These are phyloP conservation scores for Pittosporum tobira DNA, from an alignment of 129 eudicot species.

Conservation along the genomic window DNA sequence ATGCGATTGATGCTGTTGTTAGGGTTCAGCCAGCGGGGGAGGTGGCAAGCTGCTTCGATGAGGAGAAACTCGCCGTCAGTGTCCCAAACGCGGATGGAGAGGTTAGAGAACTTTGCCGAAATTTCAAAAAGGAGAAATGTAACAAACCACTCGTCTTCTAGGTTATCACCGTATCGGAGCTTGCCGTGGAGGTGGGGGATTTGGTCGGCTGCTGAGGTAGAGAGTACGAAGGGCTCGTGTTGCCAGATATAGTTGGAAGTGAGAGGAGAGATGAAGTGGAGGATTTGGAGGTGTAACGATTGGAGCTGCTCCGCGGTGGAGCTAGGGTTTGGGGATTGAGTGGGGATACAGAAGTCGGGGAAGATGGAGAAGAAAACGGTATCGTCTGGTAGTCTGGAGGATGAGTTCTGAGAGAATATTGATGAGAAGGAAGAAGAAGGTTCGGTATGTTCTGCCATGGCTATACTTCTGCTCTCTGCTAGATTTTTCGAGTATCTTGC, in stretches of 20 bases:
- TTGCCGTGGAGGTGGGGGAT: constrained; percentile 63
- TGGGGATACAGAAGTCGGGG: constrained; percentile 55
- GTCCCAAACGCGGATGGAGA: constrained; percentile 51
- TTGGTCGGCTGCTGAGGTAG: constrained; percentile 20
- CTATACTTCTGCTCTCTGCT: background rate
- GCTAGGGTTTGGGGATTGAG: constrained; percentile 23
- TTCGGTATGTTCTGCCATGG: constrained; percentile 33
- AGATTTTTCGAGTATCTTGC: too few relatives aligned
- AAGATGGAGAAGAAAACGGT: constrained; percentile 65
- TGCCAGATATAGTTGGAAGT: constrained; percentile 17
- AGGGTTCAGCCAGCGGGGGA: constrained; percentile 85
- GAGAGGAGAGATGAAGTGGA: constrained; percentile 34
- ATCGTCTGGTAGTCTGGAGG: constrained; percentile 59
- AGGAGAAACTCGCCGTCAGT: constrained; percentile 80
- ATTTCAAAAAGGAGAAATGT: constrained; percentile 55
- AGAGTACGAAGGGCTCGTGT: constrained; percentile 18
- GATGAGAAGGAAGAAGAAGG: constrained; percentile 25
- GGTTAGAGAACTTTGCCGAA: constrained; percentile 36
- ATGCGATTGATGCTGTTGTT: constrained; percentile 54
- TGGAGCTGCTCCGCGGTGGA: constrained; percentile 40
- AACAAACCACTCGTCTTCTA: constrained; percentile 87
- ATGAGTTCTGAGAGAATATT: constrained; percentile 40
- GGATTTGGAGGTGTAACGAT: constrained; percentile 73
- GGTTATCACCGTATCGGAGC: constrained; percentile 70
- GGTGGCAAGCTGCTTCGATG: constrained; percentile 77